Conservation (phyloP, 2,329 filamentous ascomycete genomes). For the Macroventuria anomochaeta region DNA sequence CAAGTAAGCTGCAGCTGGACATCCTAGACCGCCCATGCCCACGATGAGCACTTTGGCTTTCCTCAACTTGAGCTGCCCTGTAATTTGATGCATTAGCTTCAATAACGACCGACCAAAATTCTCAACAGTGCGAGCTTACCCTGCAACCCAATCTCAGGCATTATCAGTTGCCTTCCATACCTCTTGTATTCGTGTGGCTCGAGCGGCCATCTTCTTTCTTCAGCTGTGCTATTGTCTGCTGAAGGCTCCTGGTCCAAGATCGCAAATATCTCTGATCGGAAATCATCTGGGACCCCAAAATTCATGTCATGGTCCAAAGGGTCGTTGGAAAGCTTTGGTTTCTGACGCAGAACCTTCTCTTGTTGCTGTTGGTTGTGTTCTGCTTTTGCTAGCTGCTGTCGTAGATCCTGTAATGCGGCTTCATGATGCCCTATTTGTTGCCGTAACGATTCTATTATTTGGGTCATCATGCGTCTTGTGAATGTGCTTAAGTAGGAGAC, state of each 20-base stretch:
- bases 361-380: conserved; percentile 45
- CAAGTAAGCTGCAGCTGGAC: conserved; percentile 90
- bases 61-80: conserved; percentile 78
- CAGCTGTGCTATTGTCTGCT: neutral
- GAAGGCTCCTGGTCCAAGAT: conserved; percentile 36
- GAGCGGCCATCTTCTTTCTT: conserved; percentile 66
- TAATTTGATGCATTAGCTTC: neutral
- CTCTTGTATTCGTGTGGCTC: conserved; percentile 76
- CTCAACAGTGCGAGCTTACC: conserved; percentile 55
- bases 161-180: conserved; percentile 90
- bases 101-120: too few relatives aligned
- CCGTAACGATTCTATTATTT: conserved; percentile 47
- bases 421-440: conserved; percentile 54
- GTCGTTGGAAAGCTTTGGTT: conserved; percentile 25
- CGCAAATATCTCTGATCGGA: conserved; percentile 52
- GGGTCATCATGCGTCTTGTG: conserved; percentile 4
- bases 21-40: conserved; percentile 88
- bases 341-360: conserved; percentile 30
- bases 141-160: conserved; percentile 78
- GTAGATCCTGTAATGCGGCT: conserved; percentile 49
- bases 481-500: neutral
- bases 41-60: conserved; percentile 77
- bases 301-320: conserved; percentile 47
- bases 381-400: conserved; percentile 52
- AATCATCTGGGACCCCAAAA: conserved; percentile 52